Percentiles rank a stretch among this genome's conserved stretches.
Evolutionary conservation across 768 basidiomycete genomes (phyloP).

Genomic region (Rhodosporidiobolus odoratus): DNA sequence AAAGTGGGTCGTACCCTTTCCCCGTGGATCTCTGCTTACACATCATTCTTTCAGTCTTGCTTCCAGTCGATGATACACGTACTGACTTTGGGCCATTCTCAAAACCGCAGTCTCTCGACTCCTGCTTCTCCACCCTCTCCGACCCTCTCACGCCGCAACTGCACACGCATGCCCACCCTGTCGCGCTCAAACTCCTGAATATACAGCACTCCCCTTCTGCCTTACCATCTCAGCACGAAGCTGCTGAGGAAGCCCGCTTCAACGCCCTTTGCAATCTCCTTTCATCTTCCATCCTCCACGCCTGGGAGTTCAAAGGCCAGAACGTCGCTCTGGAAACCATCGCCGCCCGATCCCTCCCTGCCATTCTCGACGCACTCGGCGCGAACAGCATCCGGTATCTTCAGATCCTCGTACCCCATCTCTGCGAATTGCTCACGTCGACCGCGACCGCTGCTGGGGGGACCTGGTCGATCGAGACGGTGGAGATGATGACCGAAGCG

Average conservation of each 20-base stretch:
- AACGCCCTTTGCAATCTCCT: slow-evolving; percentile 21
- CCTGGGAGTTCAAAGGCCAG: slow-evolving; percentile 26
- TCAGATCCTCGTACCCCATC: slow-evolving; percentile 22
- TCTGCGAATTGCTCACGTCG: background rate
- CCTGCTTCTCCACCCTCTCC: slow-evolving; percentile 20
- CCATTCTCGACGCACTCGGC: background rate
- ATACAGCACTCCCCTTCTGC: background rate
- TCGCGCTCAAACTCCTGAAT: slow-evolving; percentile 16
- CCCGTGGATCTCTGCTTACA: background rate
- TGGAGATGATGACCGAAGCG: background rate
- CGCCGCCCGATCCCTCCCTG: background rate
- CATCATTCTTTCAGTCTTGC: background rate
- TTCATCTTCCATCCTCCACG: background rate
- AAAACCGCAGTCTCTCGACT: slow-evolving; percentile 10
- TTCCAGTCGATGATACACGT: too few species aligned
- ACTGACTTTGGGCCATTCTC: background rate
- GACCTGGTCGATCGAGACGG: background rate
- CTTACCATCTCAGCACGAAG: background rate
- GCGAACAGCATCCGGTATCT: slow-evolving; percentile 9
- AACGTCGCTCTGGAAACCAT: slow-evolving; percentile 11
- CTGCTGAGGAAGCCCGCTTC: slow-evolving; percentile 9
- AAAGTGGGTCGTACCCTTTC: background rate
- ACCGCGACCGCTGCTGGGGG: background rate
- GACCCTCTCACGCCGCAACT: slow-evolving; percentile 9
- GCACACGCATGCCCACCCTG: slow-evolving; percentile 1